Evolutionary conservation across 2,329 filamentous ascomycete species (phyloP).

Genomic region (Claviceps sp.): DNA sequence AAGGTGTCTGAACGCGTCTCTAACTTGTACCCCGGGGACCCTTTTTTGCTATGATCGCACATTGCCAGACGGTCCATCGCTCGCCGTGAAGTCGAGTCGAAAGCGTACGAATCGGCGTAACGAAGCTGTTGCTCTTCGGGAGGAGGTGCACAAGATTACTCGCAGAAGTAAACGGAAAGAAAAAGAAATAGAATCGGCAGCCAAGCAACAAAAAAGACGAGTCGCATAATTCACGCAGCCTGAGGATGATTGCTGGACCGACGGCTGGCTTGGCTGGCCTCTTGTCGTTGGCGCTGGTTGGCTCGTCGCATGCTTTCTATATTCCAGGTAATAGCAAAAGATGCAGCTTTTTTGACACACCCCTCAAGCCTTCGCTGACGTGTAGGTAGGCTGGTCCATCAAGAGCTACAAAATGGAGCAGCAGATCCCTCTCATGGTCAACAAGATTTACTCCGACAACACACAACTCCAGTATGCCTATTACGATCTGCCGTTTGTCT

Average conservation of each 20-base stretch:
- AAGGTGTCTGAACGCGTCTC: too few species aligned
- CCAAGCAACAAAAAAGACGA: background rate
- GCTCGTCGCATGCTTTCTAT: conserved; percentile 54
- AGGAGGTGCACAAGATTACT: background rate
- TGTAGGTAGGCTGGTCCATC: conserved; percentile 56
- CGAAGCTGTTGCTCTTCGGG: background rate
- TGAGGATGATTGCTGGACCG: conserved; percentile 9
- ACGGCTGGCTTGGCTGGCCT: conserved; percentile 24
- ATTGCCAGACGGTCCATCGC: background rate
- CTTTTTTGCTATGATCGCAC: background rate
- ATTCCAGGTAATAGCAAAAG: conserved; percentile 53
- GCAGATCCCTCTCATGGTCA: conserved; percentile 71
- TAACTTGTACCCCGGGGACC: background rate
- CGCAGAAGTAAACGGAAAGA: background rate
- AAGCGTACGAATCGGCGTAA: background rate
- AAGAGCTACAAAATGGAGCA: conserved; percentile 67
- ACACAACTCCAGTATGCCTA: conserved; percentile 88
- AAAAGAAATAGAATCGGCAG: background rate
- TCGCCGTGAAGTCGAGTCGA: background rate
- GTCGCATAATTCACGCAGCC: background rate
- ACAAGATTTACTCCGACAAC: conserved; percentile 83
- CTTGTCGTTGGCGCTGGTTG: conserved; percentile 28
- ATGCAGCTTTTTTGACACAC: background rate
- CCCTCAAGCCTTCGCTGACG: conserved; percentile 3
- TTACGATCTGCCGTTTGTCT: conserved; percentile 77